These are phyloP conservation scores for Groenewaldozyma auringiensis DNA, from an alignment of 1,139 yeast species.

Conservation along the genomic window DNA sequence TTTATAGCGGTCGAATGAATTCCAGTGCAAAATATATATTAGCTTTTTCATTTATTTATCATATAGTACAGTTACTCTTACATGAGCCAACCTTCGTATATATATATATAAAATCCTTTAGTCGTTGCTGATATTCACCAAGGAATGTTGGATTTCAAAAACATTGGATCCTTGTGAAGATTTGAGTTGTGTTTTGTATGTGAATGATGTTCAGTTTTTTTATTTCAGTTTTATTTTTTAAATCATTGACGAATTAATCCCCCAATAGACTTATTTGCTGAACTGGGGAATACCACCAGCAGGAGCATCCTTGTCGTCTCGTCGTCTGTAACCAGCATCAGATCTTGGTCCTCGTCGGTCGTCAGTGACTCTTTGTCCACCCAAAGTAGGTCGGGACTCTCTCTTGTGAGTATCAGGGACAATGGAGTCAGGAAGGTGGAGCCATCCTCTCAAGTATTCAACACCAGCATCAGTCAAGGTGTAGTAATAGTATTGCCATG, in stretches of 20 bases:
- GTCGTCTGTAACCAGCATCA: conserved; percentile 38
- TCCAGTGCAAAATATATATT: neutral
- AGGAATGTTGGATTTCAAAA: neutral
- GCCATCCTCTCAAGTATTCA: conserved; percentile 95
- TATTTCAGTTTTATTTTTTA: neutral
- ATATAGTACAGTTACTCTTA: neutral
- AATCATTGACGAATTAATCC: neutral
- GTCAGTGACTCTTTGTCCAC: conserved; percentile 30
- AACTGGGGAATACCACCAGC: conserved; percentile 29
- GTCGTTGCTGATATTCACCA: neutral
- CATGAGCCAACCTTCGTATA: neutral
- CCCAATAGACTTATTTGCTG: conserved; percentile 21
- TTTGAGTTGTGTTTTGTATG: neutral
- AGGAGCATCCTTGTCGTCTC: conserved; percentile 33
- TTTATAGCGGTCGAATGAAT: no score
- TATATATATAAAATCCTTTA: neutral
- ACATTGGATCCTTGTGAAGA: neutral
- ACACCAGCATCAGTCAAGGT: conserved; percentile 99
- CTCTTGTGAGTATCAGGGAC: conserved; percentile 98
- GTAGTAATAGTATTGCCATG: conserved; percentile 99
- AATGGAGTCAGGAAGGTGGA: conserved; percentile 97
- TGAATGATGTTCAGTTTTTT: neutral
- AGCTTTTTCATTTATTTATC: neutral
- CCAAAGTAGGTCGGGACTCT: conserved; percentile 79
- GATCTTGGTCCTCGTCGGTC: conserved; percentile 31